A percentile compares a stretch with the other conserved stretches of the same genome.
These are phyloP conservation scores for Pyrus communis DNA, from an alignment of 306 rosid species.

Conservation along the genomic window DNA sequence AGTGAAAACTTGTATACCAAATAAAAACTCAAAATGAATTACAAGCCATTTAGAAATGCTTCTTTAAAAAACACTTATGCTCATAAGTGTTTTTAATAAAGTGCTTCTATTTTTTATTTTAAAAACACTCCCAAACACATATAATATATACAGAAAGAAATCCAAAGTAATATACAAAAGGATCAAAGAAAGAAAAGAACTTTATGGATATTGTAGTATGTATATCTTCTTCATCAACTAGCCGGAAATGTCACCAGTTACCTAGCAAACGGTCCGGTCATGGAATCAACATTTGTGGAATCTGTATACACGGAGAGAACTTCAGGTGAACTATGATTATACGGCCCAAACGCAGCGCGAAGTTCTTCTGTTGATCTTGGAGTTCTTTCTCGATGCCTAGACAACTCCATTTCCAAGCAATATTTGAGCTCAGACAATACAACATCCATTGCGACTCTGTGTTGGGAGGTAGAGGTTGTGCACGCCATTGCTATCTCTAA, in stretches of 20 bases:
- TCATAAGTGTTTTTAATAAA: no score
- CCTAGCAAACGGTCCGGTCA: conserved; percentile 14
- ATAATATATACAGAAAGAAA: no score
- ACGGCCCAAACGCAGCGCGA: not conserved
- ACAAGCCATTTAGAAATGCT: no score
- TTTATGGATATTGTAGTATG: not conserved
- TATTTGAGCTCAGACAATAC: conserved; percentile 40
- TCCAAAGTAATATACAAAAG: no score
- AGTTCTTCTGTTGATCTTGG: conserved; percentile 5
- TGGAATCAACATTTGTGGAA: conserved; percentile 19
- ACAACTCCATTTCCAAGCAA: conserved; percentile 31
- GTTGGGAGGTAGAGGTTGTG: conserved; percentile 33
- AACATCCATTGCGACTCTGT: conserved; percentile 44
- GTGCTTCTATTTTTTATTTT: no score
- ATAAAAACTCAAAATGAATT: no score
- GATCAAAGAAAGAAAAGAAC: no score
- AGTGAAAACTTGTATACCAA: no score
- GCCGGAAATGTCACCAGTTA: not conserved
- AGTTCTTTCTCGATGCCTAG: conserved; percentile 14
- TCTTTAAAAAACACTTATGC: no score
- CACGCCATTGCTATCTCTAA: conserved; percentile 47
- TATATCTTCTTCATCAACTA: not conserved
- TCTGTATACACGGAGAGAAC: conserved; percentile 6
- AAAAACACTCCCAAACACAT: no score
- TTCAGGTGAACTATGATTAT: not conserved